Evolutionary conservation across 1,139 yeast genomes (phyloP), one percentile per base, ranked within the genome.

Genomic region (Taphrina deformans): DNA sequence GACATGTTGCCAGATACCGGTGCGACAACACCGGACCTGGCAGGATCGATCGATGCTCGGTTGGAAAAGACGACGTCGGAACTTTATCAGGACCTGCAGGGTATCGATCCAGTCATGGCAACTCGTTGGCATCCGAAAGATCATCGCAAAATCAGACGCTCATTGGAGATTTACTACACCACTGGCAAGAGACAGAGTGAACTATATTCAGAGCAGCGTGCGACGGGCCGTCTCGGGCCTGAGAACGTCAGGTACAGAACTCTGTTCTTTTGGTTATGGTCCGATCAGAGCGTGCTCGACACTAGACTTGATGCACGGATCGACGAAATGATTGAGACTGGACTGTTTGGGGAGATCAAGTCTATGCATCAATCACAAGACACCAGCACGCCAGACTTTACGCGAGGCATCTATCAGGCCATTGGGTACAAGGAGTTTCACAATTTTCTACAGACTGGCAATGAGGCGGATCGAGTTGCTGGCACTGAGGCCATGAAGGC

Each of bases 351-450:
- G 0, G 99, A 93, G 74, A 82, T 93, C 12, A 73, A 80, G 7
- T 82, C 84, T 62, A 73, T 93, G 73, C 85, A 74, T 62, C 66
- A 50, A n/a, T 66, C 69, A 29, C 51, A 50, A 18, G 45, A 18
- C 7, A 27, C 31, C 23, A 40, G 29, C 14, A 66, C 71, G 26
- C 84, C 85, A 1, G 85, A 83, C 65, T 77, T 85, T 65, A 87
- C 89, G 62, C 78, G 83, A 65, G 98, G 99, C 0, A 82, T 93
- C 0, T 92, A 91, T 90, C 99, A 93, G 75, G 97, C 90, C 1
- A 91, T 93, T 71, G 99, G 99, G 1, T 93, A 90, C 75, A 89
- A 90, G 72, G 98, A 93, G 74, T 92, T 93, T 73, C 74, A 91
- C 45, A 96, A 96, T 0, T 92, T 91, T 87, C 75, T 93, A 3